phyloP scores from a whole-genome alignment of 2,329 filamentous ascomycete species.

The Fusarium euwallaceae region DNA sequence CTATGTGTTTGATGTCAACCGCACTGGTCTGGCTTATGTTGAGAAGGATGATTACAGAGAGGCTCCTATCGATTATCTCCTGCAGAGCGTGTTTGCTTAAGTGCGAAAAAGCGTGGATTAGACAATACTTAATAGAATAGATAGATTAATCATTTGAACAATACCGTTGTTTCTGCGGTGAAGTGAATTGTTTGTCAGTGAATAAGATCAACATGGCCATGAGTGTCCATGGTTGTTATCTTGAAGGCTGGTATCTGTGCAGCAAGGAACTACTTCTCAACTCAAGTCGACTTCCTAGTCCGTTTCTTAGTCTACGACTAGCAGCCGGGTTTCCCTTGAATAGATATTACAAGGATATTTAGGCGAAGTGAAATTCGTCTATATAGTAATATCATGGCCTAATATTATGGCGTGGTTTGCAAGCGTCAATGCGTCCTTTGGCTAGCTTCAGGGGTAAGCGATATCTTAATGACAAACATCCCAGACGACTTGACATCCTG shows the following conservation, averaged over 20 bases:
- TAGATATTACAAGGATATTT: not conserved
- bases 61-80: constrained; percentile 56
- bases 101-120: not conserved
- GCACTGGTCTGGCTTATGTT: constrained; percentile 53
- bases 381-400: not conserved
- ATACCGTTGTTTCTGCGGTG: not conserved
- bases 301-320: not conserved
- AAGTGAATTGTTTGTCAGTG: not conserved
- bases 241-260: not conserved
- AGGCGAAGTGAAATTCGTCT: not conserved
- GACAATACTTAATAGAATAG: not conserved
- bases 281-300: not conserved
- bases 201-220: not conserved
- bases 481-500: not conserved
- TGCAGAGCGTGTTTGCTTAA: constrained; percentile 38
- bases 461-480: not conserved
- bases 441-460: not conserved
- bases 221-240: not conserved
- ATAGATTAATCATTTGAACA: not conserved
- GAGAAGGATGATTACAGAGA: constrained; percentile 61
- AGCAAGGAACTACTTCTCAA: not conserved
- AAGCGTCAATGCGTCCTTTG: not conserved
- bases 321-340: not conserved
- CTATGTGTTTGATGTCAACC: constrained; percentile 64
- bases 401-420: not conserved